Evolutionary conservation across 345 rosid genomes (phyloP).

Genomic region (Laguncularia racemosa): DNA sequence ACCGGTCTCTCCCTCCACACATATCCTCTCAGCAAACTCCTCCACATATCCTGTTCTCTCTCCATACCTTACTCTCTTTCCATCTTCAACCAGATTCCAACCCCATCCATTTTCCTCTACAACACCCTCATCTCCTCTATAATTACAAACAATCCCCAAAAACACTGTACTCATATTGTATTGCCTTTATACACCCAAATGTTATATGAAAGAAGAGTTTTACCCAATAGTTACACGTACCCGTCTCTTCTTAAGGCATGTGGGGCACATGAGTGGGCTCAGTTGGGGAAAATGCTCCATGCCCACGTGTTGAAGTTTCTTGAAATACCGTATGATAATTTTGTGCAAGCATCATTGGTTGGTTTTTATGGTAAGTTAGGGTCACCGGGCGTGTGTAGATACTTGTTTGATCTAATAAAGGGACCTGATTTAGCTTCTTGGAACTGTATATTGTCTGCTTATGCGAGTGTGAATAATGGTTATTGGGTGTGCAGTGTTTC

Average conservation of each 20-base stretch:
- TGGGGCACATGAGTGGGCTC: constrained; percentile 29
- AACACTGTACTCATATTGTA: constrained; percentile 23
- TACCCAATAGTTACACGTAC: constrained; percentile 49
- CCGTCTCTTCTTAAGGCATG: constrained; percentile 68
- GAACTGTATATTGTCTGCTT: constrained; percentile 54
- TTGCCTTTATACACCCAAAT: constrained; percentile 38
- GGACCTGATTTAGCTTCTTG: constrained; percentile 57
- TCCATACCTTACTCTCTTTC: constrained; percentile 34
- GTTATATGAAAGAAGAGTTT: constrained; percentile 8
- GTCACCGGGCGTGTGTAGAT: constrained; percentile 34
- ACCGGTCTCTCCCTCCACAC: constrained; percentile 47
- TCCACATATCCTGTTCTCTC: constrained; percentile 29
- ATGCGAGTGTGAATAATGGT: constrained; percentile 16
- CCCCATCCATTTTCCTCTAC: constrained; percentile 51
- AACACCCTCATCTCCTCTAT: constrained; percentile 51
- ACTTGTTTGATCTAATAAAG: constrained; percentile 39
- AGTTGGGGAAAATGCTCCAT: constrained; percentile 45
- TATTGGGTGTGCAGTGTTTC: constrained; percentile 5
- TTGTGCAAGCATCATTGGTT: constrained; percentile 48
- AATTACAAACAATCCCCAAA: constrained; percentile 9
- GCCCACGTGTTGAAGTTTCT: constrained; percentile 49
- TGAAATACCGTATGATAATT: constrained; percentile 33
- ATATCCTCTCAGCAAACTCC: constrained; percentile 58
- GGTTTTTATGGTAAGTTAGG: constrained; percentile 47
- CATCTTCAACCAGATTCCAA: constrained; percentile 37